Percentiles rank a stretch among this genome's conserved stretches.
These are phyloP conservation scores for Vicia faba DNA, from an alignment of 306 rosid species.

Conservation along the genomic window DNA sequence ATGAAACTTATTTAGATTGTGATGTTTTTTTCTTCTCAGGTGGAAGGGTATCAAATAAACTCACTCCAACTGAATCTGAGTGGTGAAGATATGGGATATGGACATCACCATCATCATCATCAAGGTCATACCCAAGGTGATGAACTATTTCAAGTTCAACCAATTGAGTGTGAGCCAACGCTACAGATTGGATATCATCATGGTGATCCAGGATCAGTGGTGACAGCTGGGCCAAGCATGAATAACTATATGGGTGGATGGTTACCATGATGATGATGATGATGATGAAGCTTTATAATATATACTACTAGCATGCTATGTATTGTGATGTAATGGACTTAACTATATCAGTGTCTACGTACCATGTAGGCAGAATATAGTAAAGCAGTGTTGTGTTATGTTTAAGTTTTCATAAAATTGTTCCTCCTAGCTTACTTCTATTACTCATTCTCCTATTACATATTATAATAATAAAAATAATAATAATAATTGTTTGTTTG, in stretches of 20 bases:
- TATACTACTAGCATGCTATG: too few species aligned
- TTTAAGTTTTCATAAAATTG: conserved; percentile 24
- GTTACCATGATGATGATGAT: conserved; percentile 61
- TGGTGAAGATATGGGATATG: conserved; percentile 67
- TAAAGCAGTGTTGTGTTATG: conserved; percentile 34
- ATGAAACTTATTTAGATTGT: not conserved
- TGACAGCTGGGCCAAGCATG: conserved; percentile 79
- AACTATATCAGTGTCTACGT: not conserved
- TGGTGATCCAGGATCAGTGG: conserved; percentile 59
- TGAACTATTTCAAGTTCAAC: conserved; percentile 72
- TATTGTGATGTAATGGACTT: not conserved
- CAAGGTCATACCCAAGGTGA: conserved; percentile 56
- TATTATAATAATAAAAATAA: not conserved
- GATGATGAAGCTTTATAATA: conserved; percentile 28
- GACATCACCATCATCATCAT: conserved; percentile 53
- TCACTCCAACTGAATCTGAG: conserved; percentile 61
- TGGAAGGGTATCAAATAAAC: conserved; percentile 74
- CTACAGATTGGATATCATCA: conserved; percentile 73
- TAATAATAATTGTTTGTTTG: not conserved
- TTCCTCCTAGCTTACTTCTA: not conserved
- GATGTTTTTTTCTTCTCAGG: conserved; percentile 44
- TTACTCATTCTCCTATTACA: conserved; percentile 2
- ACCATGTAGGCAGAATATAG: conserved; percentile 18
- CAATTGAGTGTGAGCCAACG: conserved; percentile 77
- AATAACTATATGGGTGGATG: conserved; percentile 73